Evolutionary conservation across 345 rosid species (phyloP).

Genomic region (Alliaria petiolata): DNA sequence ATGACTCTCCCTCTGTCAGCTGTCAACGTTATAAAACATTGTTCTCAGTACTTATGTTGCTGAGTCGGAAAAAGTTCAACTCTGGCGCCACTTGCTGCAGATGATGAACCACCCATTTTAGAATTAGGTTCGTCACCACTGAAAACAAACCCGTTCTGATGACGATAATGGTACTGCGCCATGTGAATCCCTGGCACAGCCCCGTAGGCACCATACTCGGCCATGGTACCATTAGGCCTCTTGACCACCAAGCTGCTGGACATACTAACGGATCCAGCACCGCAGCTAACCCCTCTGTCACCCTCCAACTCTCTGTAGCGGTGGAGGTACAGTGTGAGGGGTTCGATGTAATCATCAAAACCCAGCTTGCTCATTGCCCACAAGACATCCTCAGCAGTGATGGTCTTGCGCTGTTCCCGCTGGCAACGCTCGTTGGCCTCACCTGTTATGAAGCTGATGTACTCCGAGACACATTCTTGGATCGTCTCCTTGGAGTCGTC

Average conservation of each 20-base stretch:
- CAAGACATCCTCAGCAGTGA: slow-evolving; percentile 85
- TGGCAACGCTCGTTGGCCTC: slow-evolving; percentile 98
- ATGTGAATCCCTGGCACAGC: slow-evolving; percentile 41
- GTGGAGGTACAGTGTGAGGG: slow-evolving; percentile 65
- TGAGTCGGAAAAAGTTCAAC: slow-evolving; percentile 28
- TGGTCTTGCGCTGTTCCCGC: slow-evolving; percentile 92
- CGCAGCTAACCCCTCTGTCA: slow-evolving; percentile 43
- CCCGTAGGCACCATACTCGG: slow-evolving; percentile 42
- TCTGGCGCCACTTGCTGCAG: slow-evolving; percentile 21
- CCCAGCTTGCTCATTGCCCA: slow-evolving; percentile 98
- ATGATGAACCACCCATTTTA: slow-evolving; percentile 29
- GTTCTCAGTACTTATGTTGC: slow-evolving; percentile 27
- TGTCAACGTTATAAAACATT: slow-evolving; percentile 15
- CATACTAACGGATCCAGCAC: slow-evolving; percentile 35
- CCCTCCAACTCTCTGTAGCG: slow-evolving; percentile 78
- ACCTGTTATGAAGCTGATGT: slow-evolving; percentile 94
- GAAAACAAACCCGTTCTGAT: slow-evolving; percentile 38
- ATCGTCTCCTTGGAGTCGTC: slow-evolving; percentile 95
- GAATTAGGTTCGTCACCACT: slow-evolving; percentile 13
- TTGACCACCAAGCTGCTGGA: slow-evolving; percentile 51
- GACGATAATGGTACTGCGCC: slow-evolving; percentile 42
- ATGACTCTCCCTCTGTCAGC: slow-evolving; percentile 13
- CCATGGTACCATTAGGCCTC: slow-evolving; percentile 39
- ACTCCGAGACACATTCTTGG: slow-evolving; percentile 97
- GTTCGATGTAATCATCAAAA: slow-evolving; percentile 85